Evolutionary conservation across 148 eudicot genomes (phyloP).

Genomic region (Chenopodium album): DNA sequence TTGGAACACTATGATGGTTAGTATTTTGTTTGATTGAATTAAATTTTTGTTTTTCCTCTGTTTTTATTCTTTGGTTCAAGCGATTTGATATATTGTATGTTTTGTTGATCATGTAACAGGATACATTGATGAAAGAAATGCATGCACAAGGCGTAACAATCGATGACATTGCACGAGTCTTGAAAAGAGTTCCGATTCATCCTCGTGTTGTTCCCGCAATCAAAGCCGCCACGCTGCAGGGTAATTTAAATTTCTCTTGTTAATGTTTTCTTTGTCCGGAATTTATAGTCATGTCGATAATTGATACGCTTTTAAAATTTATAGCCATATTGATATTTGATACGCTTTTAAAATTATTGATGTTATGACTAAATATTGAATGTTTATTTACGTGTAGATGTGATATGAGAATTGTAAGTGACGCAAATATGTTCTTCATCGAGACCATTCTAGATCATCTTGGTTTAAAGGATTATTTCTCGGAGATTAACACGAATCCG

Average conservation of each 20-base stretch:
- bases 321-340: background rate
- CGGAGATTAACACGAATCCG: constrained; percentile 66
- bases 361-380: background rate
- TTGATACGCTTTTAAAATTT: background rate
- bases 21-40: constrained; percentile 5
- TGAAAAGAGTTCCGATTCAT: constrained; percentile 58
- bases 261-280: background rate
- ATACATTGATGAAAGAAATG: constrained; percentile 75
- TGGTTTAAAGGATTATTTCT: constrained; percentile 55
- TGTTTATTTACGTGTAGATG: constrained; percentile 40
- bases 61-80: background rate
- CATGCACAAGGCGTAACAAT: constrained; percentile 64
- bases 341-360: background rate
- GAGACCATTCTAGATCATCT: constrained; percentile 60
- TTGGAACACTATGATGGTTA: constrained; percentile 77
- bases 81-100: background rate
- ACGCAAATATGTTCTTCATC: constrained; percentile 28
- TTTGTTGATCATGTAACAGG: constrained; percentile 32
- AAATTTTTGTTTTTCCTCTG: background rate
- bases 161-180: constrained; percentile 48
- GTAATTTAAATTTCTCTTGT: constrained; percentile 24
- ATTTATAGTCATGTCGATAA: background rate
- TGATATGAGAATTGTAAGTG: constrained; percentile 59
- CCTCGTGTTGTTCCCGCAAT: constrained; percentile 63
- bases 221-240: constrained; percentile 67